These are phyloP conservation scores for Trametes cinnabarina DNA, from an alignment of 768 basidiomycete genomes.

Conservation along the genomic window DNA sequence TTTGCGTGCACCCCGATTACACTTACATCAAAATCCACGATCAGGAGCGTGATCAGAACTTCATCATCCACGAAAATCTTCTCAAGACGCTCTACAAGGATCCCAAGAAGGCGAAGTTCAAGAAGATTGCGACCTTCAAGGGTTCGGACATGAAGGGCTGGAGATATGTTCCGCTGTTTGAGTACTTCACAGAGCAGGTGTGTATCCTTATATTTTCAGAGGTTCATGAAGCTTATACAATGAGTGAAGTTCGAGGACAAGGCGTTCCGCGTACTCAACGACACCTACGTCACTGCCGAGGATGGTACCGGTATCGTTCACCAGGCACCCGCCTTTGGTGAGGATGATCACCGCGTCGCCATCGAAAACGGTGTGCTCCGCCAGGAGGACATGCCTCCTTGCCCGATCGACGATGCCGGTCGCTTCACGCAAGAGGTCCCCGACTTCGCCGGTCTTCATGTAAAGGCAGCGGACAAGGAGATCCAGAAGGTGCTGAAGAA, in stretches of 20 bases:
- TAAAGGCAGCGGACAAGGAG: conserved; percentile 95
- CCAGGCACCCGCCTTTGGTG: conserved; percentile 97
- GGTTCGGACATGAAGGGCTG: conserved; percentile 94
- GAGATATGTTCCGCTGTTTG: conserved; percentile 92
- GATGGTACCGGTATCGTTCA: conserved; percentile 99
- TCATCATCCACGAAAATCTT: conserved; percentile 87
- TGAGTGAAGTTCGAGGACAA: conserved; percentile 75
- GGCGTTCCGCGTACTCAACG: conserved; percentile 85
- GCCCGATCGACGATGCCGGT: conserved; percentile 90
- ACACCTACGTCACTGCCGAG: conserved; percentile 89
- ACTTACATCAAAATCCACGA: conserved; percentile 98
- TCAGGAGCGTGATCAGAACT: conserved; percentile 79
- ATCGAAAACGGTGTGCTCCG: conserved; percentile 80
- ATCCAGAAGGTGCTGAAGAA: conserved; percentile 90
- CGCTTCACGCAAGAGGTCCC: conserved; percentile 85
- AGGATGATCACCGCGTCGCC: conserved; percentile 95
- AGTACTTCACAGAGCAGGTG: conserved; percentile 95
- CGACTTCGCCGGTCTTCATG: conserved; percentile 83
- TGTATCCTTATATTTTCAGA: conserved; percentile 12
- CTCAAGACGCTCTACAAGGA: conserved; percentile 92
- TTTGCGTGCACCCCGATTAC: conserved; percentile 96
- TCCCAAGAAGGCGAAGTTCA: conserved; percentile 94
- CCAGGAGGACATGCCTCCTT: conserved; percentile 91
- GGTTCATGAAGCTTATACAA: neutral
- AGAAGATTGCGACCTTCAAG: conserved; percentile 83